Evolutionary conservation across 495 filamentous ascomycete genomes (phyloP).

Genomic region (Amphirosellinia nigrospora): DNA sequence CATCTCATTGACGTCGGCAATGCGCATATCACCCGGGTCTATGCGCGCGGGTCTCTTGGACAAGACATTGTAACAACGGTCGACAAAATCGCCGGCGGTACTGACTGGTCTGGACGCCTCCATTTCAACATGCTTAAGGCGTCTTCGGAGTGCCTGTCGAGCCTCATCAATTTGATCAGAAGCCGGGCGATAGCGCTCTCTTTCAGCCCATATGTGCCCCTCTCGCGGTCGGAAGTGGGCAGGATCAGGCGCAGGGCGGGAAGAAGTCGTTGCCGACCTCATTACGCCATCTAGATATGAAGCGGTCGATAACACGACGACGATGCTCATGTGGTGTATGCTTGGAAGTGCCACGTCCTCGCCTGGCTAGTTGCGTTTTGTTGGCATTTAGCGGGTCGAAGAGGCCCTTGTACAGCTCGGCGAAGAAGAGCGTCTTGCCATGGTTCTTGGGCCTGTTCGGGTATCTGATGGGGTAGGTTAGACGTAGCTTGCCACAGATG

Average conservation of each 20-base stretch:
- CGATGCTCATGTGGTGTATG: slow-evolving; percentile 82
- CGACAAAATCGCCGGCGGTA: slow-evolving; percentile 83
- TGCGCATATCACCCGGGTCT: slow-evolving; percentile 75
- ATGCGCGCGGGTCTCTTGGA: slow-evolving; percentile 82
- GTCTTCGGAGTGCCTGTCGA: slow-evolving; percentile 90
- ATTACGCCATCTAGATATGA: slow-evolving; percentile 85
- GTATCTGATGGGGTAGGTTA: slow-evolving; percentile 63
- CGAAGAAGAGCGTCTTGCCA: slow-evolving; percentile 80
- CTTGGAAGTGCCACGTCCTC: slow-evolving; percentile 59
- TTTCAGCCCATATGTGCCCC: slow-evolving; percentile 93
- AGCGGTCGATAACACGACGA: slow-evolving; percentile 84
- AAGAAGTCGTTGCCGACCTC: slow-evolving; percentile 93
- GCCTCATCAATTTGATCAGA: slow-evolving; percentile 89
- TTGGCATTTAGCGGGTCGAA: slow-evolving; percentile 89
- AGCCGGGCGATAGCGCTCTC: slow-evolving; percentile 89
- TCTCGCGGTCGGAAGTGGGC: slow-evolving; percentile 91
- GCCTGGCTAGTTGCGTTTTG: slow-evolving; percentile 73
- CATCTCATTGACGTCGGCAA: slow-evolving; percentile 87
- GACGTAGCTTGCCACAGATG: slow-evolving; percentile 16
- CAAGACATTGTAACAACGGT: slow-evolving; percentile 82
- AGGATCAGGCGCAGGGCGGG: slow-evolving; percentile 91
- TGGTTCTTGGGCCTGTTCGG: slow-evolving; percentile 85
- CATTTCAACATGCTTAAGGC: slow-evolving; percentile 86
- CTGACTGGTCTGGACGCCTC: slow-evolving; percentile 80
- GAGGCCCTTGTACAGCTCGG: slow-evolving; percentile 73